phyloP scores from a whole-genome alignment of 2,329 filamentous ascomycete species.

The Cladorrhinum sp. region DNA sequence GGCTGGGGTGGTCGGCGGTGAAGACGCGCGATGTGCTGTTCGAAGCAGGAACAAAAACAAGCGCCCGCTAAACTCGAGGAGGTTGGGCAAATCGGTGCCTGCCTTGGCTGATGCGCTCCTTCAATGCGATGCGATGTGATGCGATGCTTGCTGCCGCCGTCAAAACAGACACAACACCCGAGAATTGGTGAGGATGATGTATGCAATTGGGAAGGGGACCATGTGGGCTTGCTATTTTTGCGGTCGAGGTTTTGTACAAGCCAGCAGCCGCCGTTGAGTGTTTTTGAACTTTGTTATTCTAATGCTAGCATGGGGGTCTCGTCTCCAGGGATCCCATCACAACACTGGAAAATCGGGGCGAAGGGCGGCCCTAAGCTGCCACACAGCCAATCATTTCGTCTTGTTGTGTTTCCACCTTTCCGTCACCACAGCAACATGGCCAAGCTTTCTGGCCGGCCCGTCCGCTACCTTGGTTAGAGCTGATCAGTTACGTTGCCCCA shows the following conservation, averaged over 20 bases:
- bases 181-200: conserved; percentile 14
- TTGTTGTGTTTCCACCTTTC: background rate
- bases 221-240: conserved; percentile 17
- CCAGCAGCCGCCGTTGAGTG: conserved; percentile 9
- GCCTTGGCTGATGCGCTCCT: background rate
- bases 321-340: conserved; percentile 16
- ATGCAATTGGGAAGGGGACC: conserved; percentile 29
- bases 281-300: conserved; percentile 27
- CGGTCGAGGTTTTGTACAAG: conserved; percentile 22
- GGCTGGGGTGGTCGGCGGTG: background rate
- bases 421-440: conserved; percentile 24
- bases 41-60: background rate
- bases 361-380: conserved; percentile 1
- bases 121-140: background rate
- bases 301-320: conserved; percentile 6
- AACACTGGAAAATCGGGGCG: conserved; percentile 9
- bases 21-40: background rate
- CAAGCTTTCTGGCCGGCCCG: background rate
- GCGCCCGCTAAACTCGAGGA: conserved; percentile 2
- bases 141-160: background rate
- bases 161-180: background rate
- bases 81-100: conserved; percentile 1
- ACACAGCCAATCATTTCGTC: conserved; percentile 17
- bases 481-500: conserved; percentile 23
- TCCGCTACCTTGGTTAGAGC: conserved; percentile 12